These are phyloP conservation scores for Rhynchospora tenuis DNA, from an alignment of 176 grass and related monocot genomes.

Conservation along the genomic window DNA sequence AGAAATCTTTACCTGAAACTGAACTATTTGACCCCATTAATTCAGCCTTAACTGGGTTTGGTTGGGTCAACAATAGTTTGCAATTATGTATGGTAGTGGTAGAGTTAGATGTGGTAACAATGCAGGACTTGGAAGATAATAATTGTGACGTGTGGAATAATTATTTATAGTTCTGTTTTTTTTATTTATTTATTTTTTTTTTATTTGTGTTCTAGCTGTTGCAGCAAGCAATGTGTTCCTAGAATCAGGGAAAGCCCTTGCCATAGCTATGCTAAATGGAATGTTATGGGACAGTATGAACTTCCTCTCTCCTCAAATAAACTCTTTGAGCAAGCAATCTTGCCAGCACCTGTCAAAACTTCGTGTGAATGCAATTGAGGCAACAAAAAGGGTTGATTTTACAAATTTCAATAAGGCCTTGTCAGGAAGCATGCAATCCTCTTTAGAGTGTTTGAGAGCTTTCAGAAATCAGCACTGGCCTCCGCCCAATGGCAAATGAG, in stretches of 20 bases:
- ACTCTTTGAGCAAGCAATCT: constrained; percentile 46
- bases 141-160: constrained; percentile 23
- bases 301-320: constrained; percentile 25
- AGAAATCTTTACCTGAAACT: not conserved
- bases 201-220: constrained; percentile 33
- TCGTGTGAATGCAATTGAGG: constrained; percentile 23
- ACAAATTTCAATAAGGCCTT: constrained; percentile 42
- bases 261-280: constrained; percentile 38
- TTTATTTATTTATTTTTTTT: too few species aligned
- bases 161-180: not conserved
- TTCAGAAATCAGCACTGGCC: constrained; percentile 71
- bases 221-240: constrained; percentile 29
- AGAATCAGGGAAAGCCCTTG: constrained; percentile 46
- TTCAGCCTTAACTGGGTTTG: not conserved
- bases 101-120: not conserved
- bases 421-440: constrained; percentile 51
- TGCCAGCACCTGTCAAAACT: constrained; percentile 34
- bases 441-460: constrained; percentile 49
- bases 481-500: constrained; percentile 18
- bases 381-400: constrained; percentile 39
- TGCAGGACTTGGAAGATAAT: not conserved
- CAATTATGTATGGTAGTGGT: not conserved
- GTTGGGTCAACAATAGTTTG: not conserved
- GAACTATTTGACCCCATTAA: not conserved
- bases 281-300: constrained; percentile 45